These are phyloP conservation scores for Scedosporium minutisporum DNA, from an alignment of 2,329 filamentous ascomycete species.

Conservation along the genomic window DNA sequence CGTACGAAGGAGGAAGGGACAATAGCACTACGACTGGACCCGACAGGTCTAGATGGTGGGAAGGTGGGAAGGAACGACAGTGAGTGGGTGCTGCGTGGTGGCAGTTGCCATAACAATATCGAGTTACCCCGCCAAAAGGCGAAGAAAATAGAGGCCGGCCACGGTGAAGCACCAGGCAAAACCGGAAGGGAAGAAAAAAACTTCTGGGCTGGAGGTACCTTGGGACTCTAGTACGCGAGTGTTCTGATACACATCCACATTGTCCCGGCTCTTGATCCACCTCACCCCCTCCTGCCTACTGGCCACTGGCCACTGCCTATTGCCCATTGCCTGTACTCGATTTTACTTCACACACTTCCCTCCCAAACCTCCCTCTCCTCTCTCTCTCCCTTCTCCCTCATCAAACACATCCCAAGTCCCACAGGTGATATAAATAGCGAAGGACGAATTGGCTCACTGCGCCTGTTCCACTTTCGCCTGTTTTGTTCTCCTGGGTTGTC, in stretches of 20 bases:
- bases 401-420: background rate
- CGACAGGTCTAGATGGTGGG: too few relatives aligned
- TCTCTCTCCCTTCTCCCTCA: slow-evolving; percentile 5
- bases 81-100: background rate
- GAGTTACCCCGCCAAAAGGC: background rate
- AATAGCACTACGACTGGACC: too few relatives aligned
- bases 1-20: too few relatives aligned
- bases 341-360: background rate
- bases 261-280: too few relatives aligned
- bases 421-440: background rate
- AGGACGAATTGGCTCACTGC: background rate
- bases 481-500: background rate
- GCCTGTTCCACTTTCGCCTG: background rate
- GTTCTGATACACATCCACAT: too few relatives aligned
- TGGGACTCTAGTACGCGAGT: too few relatives aligned
- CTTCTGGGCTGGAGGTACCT: too few relatives aligned
- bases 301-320: background rate
- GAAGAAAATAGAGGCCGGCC: background rate
- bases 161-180: too few relatives aligned
- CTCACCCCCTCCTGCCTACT: too few relatives aligned
- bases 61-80: background rate
- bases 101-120: background rate
- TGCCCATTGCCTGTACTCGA: too few relatives aligned
- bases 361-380: background rate
- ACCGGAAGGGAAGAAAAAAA: background rate